Evolutionary conservation across 305 asterid genomes (phyloP), one percentile per base, ranked within the genome.

Genomic region (Fraxinus baroniana): DNA sequence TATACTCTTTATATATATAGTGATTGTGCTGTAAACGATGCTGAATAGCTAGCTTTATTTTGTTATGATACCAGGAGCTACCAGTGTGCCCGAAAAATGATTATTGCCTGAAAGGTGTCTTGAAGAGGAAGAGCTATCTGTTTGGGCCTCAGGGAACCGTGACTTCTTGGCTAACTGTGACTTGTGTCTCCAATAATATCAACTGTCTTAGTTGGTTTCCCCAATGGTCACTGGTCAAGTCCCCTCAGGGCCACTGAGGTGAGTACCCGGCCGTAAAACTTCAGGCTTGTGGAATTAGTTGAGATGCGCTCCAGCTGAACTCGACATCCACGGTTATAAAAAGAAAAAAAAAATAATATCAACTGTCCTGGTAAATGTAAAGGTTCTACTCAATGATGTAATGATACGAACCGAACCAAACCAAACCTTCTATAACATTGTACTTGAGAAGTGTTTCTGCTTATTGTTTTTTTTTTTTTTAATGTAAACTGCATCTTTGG

Each of bases 31-130:
- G 68, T 57, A 57, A 57, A 18, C 3, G 68, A 57, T 7, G 68
- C 68, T 66, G 74, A 24, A 28, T 66, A 4, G 30, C 7, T 77
- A 77, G 5, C 73, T 78, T 72, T 76, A 60, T 62, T 62, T 76
- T 84, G 80, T 81, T 74, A 32, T 92, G 89, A 88, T 84, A 44
- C 85, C 86, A n/a, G 36, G 66, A 72, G 18, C 74, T 66, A 24
- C 85, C 85, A 10, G 26, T 41, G 70, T 79, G 73, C 75, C 46
- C 20, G 84, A 55, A 81, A 5, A 24, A 24, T 80, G 33, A 28
- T 17, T 82, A 79, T 35, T 5, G 78, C 32, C 22, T 28, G 71
- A 77, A 81, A 81, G 81, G 70, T 36, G 83, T 26, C 22, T 79
- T 22, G 74, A 49, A 7, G 32, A 55, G 24, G 28, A 44, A 76